These are phyloP conservation scores for Pneumocystis sp. DNA, from an alignment of 1,139 yeast genomes.

Conservation along the genomic window DNA sequence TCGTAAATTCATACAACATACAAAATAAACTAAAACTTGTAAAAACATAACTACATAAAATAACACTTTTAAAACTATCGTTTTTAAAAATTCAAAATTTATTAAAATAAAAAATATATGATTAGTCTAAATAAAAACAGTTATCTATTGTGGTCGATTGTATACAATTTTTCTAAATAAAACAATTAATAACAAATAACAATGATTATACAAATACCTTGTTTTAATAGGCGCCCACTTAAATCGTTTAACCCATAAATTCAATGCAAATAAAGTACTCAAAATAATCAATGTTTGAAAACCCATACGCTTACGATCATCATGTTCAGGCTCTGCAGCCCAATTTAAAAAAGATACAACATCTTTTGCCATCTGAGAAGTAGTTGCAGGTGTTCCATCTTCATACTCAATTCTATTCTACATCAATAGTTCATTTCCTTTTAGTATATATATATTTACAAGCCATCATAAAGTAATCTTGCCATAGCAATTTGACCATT, in stretches of 20 bases:
- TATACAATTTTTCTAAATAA: background rate
- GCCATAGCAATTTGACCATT: conserved; percentile 99
- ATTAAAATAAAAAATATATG: background rate
- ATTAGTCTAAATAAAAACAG: background rate
- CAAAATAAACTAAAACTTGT: background rate
- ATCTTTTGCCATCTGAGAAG: conserved; percentile 99
- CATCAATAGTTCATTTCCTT: background rate
- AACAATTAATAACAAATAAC: background rate
- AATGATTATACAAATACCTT: conserved; percentile 47
- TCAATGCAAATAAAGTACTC: conserved; percentile 63
- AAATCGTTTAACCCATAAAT: conserved; percentile 93
- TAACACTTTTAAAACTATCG: background rate
- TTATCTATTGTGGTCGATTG: background rate
- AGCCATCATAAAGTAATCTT: conserved; percentile 89
- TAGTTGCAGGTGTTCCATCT: conserved; percentile 96
- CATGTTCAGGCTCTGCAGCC: conserved; percentile 98
- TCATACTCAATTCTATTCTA: conserved; percentile 62
- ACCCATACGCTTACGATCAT: conserved; percentile 95
- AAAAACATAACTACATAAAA: background rate
- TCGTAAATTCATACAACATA: background rate
- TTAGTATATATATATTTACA: conserved; percentile 20
- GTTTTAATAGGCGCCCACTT: conserved; percentile 94
- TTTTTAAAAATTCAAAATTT: background rate
- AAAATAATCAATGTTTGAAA: conserved; percentile 74
- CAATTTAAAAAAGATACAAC: conserved; percentile 90